A percentile compares a stretch with the other conserved stretches of the same genome.
Evolutionary conservation across 768 basidiomycete genomes (phyloP).

Genomic region (Termitomyces sp.): DNA sequence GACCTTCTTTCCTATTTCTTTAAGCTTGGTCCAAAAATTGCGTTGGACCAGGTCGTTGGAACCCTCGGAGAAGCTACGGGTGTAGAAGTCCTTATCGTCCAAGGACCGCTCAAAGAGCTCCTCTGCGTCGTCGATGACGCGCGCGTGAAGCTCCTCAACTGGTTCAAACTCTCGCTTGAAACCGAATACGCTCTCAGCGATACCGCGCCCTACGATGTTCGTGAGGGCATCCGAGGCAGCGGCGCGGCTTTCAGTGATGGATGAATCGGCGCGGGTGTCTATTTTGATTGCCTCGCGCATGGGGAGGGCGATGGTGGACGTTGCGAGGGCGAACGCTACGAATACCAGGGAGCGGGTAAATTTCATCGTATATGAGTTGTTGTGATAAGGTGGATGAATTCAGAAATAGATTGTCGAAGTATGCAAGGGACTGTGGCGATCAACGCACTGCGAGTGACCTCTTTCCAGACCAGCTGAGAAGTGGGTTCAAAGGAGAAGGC

Average conservation of each 20-base stretch:
- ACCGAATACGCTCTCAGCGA: neutral
- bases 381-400: neutral
- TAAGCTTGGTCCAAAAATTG: neutral
- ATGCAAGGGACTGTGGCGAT: constrained; percentile 8
- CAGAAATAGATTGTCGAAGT: neutral
- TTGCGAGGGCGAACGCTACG: neutral
- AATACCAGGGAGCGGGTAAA: constrained; percentile 3
- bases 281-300: neutral
- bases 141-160: neutral
- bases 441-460: constrained; percentile 13
- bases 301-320: constrained; percentile 6
- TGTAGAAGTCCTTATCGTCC: neutral
- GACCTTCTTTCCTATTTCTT: neutral
- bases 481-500: neutral
- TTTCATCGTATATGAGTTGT: constrained; percentile 8
- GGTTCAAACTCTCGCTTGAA: neutral
- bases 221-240: too few relatives aligned
- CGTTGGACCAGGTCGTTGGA: neutral
- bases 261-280: neutral
- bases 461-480: constrained; percentile 16
- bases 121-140: constrained; percentile 2
- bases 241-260: neutral
- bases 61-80: neutral
- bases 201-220: neutral
- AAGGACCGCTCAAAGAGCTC: neutral